Percentiles rank a stretch among this genome's conserved stretches.
Conservation (phyloP, 768 basidiomycete genomes). For the Tulasnella sp. region DNA sequence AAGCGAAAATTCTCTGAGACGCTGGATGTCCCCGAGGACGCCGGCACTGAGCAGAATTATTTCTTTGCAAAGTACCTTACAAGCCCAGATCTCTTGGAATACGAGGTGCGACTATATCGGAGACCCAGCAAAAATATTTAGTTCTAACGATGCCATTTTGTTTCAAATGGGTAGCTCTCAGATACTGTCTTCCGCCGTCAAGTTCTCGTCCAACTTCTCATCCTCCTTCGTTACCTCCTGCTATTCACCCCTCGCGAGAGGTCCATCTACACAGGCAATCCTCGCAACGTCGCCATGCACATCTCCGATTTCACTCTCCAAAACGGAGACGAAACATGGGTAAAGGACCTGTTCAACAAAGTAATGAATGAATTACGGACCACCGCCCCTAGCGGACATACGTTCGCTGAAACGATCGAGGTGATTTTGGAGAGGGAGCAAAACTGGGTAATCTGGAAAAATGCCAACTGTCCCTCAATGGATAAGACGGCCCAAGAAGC, state of each 20-base stretch:
- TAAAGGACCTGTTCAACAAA: conserved; percentile 6
- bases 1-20: conserved; percentile 48
- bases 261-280: background rate
- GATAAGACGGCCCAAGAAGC: conserved; percentile 18
- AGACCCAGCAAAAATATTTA: background rate
- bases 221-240: conserved; percentile 28
- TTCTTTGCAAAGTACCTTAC: conserved; percentile 94
- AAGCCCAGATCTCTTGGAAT: conserved; percentile 73
- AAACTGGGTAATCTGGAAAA: conserved; percentile 22
- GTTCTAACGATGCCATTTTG: background rate
- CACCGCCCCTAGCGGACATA: conserved; percentile 8
- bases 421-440: conserved; percentile 17
- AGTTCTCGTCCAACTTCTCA: conserved; percentile 62
- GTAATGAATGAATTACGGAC: conserved; percentile 18
- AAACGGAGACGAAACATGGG: conserved; percentile 19
- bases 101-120: conserved; percentile 52
- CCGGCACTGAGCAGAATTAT: conserved; percentile 44
- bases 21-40: conserved; percentile 32
- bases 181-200: conserved; percentile 92
- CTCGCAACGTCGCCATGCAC: conserved; percentile 9
- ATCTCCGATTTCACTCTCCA: conserved; percentile 19
- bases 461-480: conserved; percentile 20
- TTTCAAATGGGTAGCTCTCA: conserved; percentile 51
- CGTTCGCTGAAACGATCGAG: conserved; percentile 19
- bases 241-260: conserved; percentile 20